Evolutionary conservation across 352 stramenopile genomes (phyloP).

Genomic region (Phytophthora kernoviae): DNA sequence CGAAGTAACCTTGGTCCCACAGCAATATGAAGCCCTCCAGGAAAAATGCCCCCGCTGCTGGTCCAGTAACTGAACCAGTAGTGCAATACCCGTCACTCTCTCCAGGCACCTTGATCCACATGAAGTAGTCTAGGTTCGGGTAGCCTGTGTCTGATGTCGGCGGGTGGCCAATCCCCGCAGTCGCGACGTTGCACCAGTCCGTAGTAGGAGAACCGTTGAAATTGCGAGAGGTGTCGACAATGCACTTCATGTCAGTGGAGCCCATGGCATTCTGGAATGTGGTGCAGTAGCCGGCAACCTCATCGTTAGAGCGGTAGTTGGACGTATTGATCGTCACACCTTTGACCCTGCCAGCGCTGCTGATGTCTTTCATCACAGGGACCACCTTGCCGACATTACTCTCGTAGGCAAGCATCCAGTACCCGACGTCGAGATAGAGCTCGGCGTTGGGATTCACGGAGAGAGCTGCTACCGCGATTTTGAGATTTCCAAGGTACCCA

Average conservation of each 20-base stretch:
- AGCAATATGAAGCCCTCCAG: conserved; percentile 43
- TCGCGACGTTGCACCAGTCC: conserved; percentile 57
- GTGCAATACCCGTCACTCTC: conserved; percentile 52
- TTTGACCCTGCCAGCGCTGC: conserved; percentile 31
- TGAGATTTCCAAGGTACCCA: conserved; percentile 44
- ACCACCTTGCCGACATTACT: conserved; percentile 17
- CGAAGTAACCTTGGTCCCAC: conserved; percentile 62
- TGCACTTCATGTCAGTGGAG: conserved; percentile 33
- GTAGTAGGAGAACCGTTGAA: conserved; percentile 40
- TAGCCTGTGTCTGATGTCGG: conserved; percentile 48
- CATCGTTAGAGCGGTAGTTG: conserved; percentile 56
- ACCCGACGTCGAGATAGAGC: conserved; percentile 60
- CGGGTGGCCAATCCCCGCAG: conserved; percentile 43
- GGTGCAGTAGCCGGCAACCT: conserved; percentile 39
- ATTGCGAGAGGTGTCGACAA: conserved; percentile 65
- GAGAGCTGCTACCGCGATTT: conserved; percentile 38
- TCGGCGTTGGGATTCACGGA: conserved; percentile 52
- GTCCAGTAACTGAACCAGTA: conserved; percentile 31
- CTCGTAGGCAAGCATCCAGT: conserved; percentile 40
- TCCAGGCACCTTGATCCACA: conserved; percentile 62
- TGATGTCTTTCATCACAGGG: conserved; percentile 36
- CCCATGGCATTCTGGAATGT: conserved; percentile 50
- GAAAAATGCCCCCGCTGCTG: conserved; percentile 47
- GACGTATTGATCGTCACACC: conserved; percentile 68
- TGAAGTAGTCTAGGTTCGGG: conserved; percentile 52